These are phyloP conservation scores for Populus simonii DNA, from an alignment of 345 rosid species.

Conservation along the genomic window DNA sequence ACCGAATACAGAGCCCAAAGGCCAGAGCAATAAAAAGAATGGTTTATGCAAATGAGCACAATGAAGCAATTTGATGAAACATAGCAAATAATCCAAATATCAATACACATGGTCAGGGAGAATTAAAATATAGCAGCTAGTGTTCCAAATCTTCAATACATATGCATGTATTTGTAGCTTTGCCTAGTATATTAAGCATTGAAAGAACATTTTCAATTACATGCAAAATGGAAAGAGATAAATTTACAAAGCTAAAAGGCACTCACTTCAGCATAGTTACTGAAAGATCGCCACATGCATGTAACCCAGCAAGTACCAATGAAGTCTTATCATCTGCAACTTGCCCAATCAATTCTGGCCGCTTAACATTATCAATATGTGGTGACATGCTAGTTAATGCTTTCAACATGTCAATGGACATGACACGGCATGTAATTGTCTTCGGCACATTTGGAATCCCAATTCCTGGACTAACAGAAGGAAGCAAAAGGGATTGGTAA, in stretches of 20 bases:
- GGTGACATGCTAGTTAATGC: constrained; percentile 39
- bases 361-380: constrained; percentile 28
- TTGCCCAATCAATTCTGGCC: constrained; percentile 21
- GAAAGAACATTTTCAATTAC: not conserved
- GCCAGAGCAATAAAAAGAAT: not conserved
- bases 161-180: not conserved
- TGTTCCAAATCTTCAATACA: no score
- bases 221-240: not conserved
- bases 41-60: not conserved
- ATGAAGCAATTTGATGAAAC: not conserved
- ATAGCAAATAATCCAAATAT: not conserved
- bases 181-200: not conserved
- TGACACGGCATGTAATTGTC: constrained; percentile 67
- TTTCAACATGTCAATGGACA: constrained; percentile 65
- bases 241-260: not conserved
- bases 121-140: no score
- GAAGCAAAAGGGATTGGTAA: constrained; percentile 23
- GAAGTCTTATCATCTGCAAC: constrained; percentile 35
- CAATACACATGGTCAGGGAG: not conserved
- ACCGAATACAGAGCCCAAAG: not conserved
- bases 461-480: constrained; percentile 58
- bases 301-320: constrained; percentile 87
- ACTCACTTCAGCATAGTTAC: constrained; percentile 87
- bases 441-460: constrained; percentile 50
- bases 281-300: constrained; percentile 96